Evolutionary conservation across 345 rosid genomes (phyloP).

Genomic region (Heritiera fomes): DNA sequence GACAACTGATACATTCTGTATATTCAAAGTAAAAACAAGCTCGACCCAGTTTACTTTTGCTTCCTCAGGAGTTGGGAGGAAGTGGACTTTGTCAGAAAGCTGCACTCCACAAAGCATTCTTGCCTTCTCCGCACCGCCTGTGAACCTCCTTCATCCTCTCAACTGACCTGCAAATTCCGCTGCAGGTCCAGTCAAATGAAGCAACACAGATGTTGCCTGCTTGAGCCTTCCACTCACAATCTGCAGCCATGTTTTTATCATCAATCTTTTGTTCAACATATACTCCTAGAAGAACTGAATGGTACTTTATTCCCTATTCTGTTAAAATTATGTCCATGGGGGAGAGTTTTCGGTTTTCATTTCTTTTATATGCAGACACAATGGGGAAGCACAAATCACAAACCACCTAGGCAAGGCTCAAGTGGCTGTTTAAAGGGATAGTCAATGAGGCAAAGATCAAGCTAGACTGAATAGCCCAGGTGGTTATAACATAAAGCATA

Average conservation of each 20-base stretch:
- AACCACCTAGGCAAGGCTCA: not conserved
- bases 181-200: conserved; percentile 89
- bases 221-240: conserved; percentile 96
- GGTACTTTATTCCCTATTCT: not conserved
- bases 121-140: conserved; percentile 88
- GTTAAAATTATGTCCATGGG: not conserved
- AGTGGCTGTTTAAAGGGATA: not conserved
- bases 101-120: conserved; percentile 68
- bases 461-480: not conserved
- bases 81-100: conserved; percentile 41
- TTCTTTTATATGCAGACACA: no score
- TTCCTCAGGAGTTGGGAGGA: conserved; percentile 40
- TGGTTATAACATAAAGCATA: not conserved
- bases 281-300: not conserved
- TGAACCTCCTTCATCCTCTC: conserved; percentile 90
- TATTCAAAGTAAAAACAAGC: not conserved
- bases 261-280: not conserved
- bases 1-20: not conserved
- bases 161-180: conserved; percentile 83
- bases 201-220: conserved; percentile 91
- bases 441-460: not conserved
- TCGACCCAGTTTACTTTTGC: not conserved
- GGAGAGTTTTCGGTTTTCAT: not conserved
- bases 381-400: not conserved
- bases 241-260: conserved; percentile 31